Base-by-base conservation (phyloP, 768 basidiomycete genomes). In the Daedalea quercina region DNA sequence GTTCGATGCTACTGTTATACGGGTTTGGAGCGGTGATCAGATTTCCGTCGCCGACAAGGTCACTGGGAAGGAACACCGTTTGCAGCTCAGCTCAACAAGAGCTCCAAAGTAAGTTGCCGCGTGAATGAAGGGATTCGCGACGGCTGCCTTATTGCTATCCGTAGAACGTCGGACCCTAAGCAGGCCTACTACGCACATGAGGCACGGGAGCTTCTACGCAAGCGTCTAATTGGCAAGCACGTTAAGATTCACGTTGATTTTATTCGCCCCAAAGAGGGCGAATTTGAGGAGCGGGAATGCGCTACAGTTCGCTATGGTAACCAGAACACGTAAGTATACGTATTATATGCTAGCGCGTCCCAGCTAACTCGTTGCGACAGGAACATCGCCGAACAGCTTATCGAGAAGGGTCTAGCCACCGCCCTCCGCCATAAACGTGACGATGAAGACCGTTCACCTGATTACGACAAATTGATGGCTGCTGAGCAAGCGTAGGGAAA, bases 371-470 rank as follows among this genome's bases (percentile, higher is more conserved):
- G 44, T 20, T 22, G 4, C 4, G 51, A 19, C 57, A 95, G 90
- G 50, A 97, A 96, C 64, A 74, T 98, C 47, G 89, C 94, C 0
- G 94, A 95, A 63, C 89, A 93, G 65, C 71, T 99, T 31, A 83
- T 97, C 48, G 96, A 97, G 64, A 93, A 92, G 63, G 95, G 96
- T 44, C 72, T 95, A 26, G 91, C 92, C 3, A 87, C 83, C 52
- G 87, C 89, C 9, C 83, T 98, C 24, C 84, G 95, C 44, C 95
- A 99, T 70, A 88, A 85, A 63, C 83, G 91, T 20, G 94, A 95
- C 60, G 95, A 98, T 63, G 95, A 98, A 68, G 90, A 94, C 61
- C 81, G 94, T 44, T 94, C 94, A n/a, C 78, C 87, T 6, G 95
- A 97, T 64, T 92, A 93, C 58, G 96, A 99, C 72, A 94, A 92